A percentile compares a stretch with the other conserved stretches of the same genome.
Conservation (phyloP, 257 asterid species). For the Nicotiana attenuata region DNA sequence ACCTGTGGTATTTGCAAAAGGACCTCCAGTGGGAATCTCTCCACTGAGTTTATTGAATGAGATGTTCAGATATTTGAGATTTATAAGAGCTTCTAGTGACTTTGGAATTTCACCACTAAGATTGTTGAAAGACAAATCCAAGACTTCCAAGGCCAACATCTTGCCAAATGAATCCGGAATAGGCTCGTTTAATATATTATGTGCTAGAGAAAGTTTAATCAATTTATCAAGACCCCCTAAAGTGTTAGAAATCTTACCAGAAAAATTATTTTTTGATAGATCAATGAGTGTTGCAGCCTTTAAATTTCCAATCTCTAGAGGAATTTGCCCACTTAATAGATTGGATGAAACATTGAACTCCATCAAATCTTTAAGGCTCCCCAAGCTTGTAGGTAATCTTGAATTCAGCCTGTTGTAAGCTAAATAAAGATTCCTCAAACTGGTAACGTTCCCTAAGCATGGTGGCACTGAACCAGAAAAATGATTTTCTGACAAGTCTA, state of each 20-base stretch:
- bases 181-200: background rate
- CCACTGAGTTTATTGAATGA: constrained; percentile 5
- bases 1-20: background rate
- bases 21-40: background rate
- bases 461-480: background rate
- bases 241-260: background rate
- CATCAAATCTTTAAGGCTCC: background rate
- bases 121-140: background rate
- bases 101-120: constrained; percentile 1
- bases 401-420: background rate
- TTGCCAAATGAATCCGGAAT: background rate
- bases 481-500: background rate
- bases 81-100: background rate
- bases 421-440: background rate
- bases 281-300: background rate
- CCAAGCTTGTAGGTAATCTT: background rate
- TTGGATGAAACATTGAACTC: background rate
- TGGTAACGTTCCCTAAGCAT: background rate
- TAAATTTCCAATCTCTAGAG: background rate
- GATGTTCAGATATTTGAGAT: background rate
- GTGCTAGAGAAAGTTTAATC: background rate
- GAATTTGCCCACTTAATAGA: background rate
- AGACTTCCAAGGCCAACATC: background rate
- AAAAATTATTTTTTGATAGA: background rate
- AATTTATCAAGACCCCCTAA: background rate